These are phyloP conservation scores for Medicago arabica DNA, from an alignment of 306 rosid species.

Conservation along the genomic window DNA sequence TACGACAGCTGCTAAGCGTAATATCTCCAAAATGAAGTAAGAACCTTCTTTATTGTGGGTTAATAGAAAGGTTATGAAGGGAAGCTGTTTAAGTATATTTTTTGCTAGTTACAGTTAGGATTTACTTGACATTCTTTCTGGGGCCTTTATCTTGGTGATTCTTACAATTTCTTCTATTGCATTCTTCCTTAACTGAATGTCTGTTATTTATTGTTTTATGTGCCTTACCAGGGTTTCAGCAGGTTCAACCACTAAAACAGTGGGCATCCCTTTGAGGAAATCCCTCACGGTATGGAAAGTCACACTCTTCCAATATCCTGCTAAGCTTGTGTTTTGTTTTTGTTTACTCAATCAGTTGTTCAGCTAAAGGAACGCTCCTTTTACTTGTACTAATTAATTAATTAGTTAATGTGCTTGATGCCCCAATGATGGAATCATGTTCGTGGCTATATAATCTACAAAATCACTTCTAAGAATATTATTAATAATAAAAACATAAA, in stretches of 20 bases:
- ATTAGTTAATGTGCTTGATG: slow-evolving; percentile 5
- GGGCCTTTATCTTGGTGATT: neutral
- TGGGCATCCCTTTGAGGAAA: slow-evolving; percentile 55
- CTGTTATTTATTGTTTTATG: slow-evolving; percentile 28
- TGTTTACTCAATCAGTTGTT: slow-evolving; percentile 14
- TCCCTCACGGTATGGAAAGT: slow-evolving; percentile 63
- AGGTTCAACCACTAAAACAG: slow-evolving; percentile 52
- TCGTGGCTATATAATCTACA: neutral
- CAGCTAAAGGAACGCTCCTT: slow-evolving; percentile 16
- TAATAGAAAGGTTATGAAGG: slow-evolving; percentile 19
- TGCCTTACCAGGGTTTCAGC: slow-evolving; percentile 55
- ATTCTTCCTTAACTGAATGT: slow-evolving; percentile 23
- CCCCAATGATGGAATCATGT: slow-evolving; percentile 8
- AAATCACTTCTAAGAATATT: neutral
- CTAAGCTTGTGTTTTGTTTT: neutral
- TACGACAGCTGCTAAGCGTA: slow-evolving; percentile 41
- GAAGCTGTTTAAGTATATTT: neutral
- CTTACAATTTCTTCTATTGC: slow-evolving; percentile 19
- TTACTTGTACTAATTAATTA: slow-evolving; percentile 13
- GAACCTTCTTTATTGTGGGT: slow-evolving; percentile 43
- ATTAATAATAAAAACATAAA: neutral
- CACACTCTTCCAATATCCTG: neutral
- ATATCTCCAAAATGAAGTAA: slow-evolving; percentile 66
- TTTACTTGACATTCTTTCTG: slow-evolving; percentile 16
- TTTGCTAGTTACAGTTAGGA: slow-evolving; percentile 9